A percentile compares a stretch with the other conserved stretches of the same genome.
These are phyloP conservation scores for Glomus cerebriforme DNA, from an alignment of 192 early-diverging fungal species.

Conservation along the genomic window DNA sequence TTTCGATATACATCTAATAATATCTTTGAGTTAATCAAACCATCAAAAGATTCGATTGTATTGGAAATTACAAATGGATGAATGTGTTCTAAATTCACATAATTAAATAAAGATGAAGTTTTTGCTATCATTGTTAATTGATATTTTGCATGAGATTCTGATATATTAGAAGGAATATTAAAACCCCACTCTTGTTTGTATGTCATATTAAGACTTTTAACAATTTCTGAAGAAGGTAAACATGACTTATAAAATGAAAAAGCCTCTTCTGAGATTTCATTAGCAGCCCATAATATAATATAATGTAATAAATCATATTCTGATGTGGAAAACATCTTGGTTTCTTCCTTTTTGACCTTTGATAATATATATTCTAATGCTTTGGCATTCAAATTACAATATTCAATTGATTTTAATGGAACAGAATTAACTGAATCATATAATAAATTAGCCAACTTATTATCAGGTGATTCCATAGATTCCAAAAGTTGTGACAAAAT, in stretches of 20 bases:
- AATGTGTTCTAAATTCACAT: not conserved
- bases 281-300: conserved; percentile 2
- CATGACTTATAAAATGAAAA: not conserved
- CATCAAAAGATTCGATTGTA: not conserved
- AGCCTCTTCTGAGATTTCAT: not conserved
- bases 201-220: not conserved
- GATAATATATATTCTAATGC: not conserved
- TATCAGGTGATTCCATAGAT: too few relatives aligned
- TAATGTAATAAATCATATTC: conserved; percentile 10
- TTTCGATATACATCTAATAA: not conserved
- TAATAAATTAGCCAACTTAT: too few relatives aligned
- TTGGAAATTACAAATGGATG: not conserved
- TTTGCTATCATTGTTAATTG: not conserved
- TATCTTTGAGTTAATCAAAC: not conserved
- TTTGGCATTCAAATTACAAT: not conserved
- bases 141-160: not conserved
- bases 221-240: not conserved
- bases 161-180: too few relatives aligned
- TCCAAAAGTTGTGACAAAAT: too few relatives aligned
- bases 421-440: too few relatives aligned
- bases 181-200: too few relatives aligned
- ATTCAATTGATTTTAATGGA: not conserved
- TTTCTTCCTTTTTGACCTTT: not conserved
- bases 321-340: not conserved
- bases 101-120: not conserved